A percentile compares a stretch with the other conserved stretches of the same genome.
Evolutionary conservation across 768 basidiomycete species (phyloP).

Genomic region (Heimioporus sp.): DNA sequence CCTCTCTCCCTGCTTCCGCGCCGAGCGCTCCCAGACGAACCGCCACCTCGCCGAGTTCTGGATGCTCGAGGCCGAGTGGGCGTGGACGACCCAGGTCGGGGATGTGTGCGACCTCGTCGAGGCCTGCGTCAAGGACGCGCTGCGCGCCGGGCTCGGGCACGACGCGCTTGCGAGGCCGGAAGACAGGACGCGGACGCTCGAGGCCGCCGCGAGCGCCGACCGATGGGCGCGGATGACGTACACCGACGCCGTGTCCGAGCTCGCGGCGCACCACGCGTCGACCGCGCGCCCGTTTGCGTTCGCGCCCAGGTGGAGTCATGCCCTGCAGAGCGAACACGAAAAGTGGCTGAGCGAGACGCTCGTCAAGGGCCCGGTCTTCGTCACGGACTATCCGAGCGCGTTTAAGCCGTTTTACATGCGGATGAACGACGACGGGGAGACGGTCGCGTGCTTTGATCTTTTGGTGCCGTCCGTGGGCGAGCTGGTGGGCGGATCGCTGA

Average conservation of each 20-base stretch:
- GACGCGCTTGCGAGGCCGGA: conserved; percentile 28
- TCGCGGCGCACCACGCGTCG: conserved; percentile 38
- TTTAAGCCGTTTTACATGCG: conserved; percentile 99
- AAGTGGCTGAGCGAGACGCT: conserved; percentile 77
- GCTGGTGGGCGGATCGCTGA: conserved; percentile 86
- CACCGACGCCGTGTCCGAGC: conserved; percentile 63
- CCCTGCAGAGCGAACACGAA: conserved; percentile 90
- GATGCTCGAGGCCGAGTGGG: conserved; percentile 98
- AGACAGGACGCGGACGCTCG: conserved; percentile 33
- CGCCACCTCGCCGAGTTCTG: conserved; percentile 98
- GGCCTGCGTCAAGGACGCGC: conserved; percentile 42
- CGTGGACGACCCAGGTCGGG: conserved; percentile 47
- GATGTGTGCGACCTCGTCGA: conserved; percentile 60
- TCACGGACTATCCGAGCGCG: conserved; percentile 80
- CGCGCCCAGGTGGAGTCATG: conserved; percentile 62
- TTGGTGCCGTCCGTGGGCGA: conserved; percentile 88
- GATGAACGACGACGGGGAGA: conserved; percentile 49
- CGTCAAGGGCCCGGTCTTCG: conserved; percentile 78
- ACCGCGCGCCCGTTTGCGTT: conserved; percentile 47
- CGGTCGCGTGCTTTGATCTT: conserved; percentile 95
- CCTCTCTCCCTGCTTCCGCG: conserved; percentile 90
- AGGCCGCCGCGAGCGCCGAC: conserved; percentile 33
- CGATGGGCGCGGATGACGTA: conserved; percentile 80
- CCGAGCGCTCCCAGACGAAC: conserved; percentile 83
- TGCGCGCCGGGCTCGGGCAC: no score